Percentiles rank a stretch among this genome's conserved stretches.
Conservation (phyloP, 2,329 filamentous ascomycete genomes). For the Neonectria ditissima region DNA sequence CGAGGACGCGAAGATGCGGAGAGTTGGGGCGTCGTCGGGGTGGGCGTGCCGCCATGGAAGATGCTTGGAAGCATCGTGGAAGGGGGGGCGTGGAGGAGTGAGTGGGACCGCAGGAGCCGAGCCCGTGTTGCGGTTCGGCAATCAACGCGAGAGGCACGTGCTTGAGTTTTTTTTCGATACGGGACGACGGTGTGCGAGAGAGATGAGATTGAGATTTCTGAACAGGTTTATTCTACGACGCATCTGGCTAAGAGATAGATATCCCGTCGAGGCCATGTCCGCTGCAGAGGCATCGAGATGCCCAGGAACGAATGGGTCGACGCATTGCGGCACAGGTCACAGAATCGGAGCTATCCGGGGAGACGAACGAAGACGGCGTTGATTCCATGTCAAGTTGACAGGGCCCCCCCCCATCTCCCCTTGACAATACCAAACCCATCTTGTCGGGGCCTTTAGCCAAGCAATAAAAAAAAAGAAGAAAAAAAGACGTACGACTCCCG, state of each 20-base stretch:
- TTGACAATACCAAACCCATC: background rate
- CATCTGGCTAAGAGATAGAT: background rate
- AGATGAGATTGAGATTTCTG: slow-evolving; percentile 4
- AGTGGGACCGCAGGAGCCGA: slow-evolving; percentile 3
- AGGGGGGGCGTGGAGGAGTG: background rate
- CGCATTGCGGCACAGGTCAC: slow-evolving; percentile 8
- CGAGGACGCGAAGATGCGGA: background rate
- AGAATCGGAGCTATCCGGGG: background rate
- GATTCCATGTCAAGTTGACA: background rate
- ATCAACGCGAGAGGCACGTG: slow-evolving; percentile 7
- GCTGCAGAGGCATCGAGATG: background rate
- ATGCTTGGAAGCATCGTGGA: slow-evolving; percentile 6
- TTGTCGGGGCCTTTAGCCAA: background rate
- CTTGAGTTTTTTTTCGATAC: background rate
- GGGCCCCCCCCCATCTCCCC: background rate
- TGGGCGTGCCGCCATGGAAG: slow-evolving; percentile 3
- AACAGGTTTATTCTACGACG: background rate
- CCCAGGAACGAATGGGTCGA: slow-evolving; percentile 1
- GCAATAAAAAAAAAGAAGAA: background rate
- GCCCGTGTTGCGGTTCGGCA: slow-evolving; percentile 10
- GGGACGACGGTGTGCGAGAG: background rate
- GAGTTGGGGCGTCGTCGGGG: background rate
- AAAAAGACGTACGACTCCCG: slow-evolving; percentile 13
- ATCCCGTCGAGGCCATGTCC: background rate
- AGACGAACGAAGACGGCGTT: background rate